These are phyloP conservation scores for Neoboletus magnificus DNA, from an alignment of 768 basidiomycete genomes.

Conservation along the genomic window DNA sequence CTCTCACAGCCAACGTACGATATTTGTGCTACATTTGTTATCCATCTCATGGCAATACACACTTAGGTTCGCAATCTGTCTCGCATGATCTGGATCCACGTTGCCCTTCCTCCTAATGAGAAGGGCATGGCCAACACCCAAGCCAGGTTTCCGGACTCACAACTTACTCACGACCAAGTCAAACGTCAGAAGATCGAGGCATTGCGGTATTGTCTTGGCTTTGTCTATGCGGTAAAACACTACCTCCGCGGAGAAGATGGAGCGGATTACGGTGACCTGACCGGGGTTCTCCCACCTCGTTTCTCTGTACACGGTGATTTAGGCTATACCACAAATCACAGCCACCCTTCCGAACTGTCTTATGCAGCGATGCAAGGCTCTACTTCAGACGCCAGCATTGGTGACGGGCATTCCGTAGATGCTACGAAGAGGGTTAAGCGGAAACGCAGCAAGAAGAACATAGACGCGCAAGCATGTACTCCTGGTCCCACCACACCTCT, in stretches of 20 bases:
- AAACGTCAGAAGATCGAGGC: conserved; percentile 65
- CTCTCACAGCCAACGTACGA: conserved; percentile 60
- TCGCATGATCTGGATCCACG: conserved; percentile 78
- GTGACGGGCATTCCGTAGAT: conserved; percentile 32
- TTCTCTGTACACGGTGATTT: conserved; percentile 49
- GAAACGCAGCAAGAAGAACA: conserved; percentile 67
- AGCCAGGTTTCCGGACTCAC: conserved; percentile 49
- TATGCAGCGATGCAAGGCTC: conserved; percentile 43
- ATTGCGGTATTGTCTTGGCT: conserved; percentile 66
- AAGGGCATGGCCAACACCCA: conserved; percentile 40
- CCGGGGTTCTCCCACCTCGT: conserved; percentile 59
- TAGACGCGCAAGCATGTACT: conserved; percentile 14
- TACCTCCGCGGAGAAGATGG: conserved; percentile 87
- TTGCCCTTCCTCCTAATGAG: conserved; percentile 59
- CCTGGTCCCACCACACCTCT: conserved; percentile 57
- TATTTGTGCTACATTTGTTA: neutral
- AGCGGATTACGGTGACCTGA: conserved; percentile 62
- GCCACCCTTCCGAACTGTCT: conserved; percentile 29
- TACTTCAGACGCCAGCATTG: conserved; percentile 27
- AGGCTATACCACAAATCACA: conserved; percentile 38
- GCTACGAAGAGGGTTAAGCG: conserved; percentile 67
- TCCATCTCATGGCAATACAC: neutral
- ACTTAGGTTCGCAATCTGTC: conserved; percentile 65
- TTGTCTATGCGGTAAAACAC: conserved; percentile 69
- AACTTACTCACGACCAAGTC: conserved; percentile 50